Evolutionary conservation across 2,329 filamentous ascomycete species (phyloP).

Genomic region (Hymenoscyphus infarciens): DNA sequence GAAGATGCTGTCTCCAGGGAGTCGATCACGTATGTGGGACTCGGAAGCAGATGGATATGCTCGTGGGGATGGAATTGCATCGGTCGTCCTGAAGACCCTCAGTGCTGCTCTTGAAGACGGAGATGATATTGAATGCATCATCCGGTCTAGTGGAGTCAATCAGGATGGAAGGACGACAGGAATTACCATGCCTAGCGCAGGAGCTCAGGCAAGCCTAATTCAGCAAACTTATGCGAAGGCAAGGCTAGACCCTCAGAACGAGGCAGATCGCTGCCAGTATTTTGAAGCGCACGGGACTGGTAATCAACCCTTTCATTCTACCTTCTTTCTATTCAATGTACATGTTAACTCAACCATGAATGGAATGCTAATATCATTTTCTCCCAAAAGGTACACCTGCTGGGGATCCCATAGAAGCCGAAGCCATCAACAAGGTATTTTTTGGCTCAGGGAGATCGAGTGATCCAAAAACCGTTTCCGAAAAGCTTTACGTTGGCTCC

Average conservation of each 20-base stretch:
- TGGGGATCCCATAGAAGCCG: slow-evolving; percentile 17
- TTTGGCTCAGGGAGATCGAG: neutral
- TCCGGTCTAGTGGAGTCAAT: slow-evolving; percentile 45
- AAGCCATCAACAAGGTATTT: slow-evolving; percentile 9
- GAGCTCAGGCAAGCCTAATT: slow-evolving; percentile 38
- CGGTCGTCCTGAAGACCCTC: slow-evolving; percentile 57
- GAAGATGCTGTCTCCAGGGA: slow-evolving; percentile 33
- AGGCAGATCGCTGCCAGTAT: slow-evolving; percentile 19
- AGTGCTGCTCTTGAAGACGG: slow-evolving; percentile 49
- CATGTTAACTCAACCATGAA: slow-evolving; percentile 1
- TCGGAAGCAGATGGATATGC: slow-evolving; percentile 16
- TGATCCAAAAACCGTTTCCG: slow-evolving; percentile 1
- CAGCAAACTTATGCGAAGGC: slow-evolving; percentile 42
- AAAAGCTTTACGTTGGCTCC: slow-evolving; percentile 12
- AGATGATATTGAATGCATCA: slow-evolving; percentile 54
- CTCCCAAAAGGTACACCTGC: slow-evolving; percentile 6
- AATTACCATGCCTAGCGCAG: slow-evolving; percentile 51
- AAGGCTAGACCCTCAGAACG: slow-evolving; percentile 37
- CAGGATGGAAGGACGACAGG: slow-evolving; percentile 47
- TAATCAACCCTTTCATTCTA: neutral
- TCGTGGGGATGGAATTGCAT: slow-evolving; percentile 51
- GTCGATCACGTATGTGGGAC: slow-evolving; percentile 40
- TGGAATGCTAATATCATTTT: neutral
- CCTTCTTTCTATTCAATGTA: neutral
- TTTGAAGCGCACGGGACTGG: slow-evolving; percentile 25